Evolutionary conservation across 805 yeast species (phyloP).

Genomic region (Yamadazyma sp.): DNA sequence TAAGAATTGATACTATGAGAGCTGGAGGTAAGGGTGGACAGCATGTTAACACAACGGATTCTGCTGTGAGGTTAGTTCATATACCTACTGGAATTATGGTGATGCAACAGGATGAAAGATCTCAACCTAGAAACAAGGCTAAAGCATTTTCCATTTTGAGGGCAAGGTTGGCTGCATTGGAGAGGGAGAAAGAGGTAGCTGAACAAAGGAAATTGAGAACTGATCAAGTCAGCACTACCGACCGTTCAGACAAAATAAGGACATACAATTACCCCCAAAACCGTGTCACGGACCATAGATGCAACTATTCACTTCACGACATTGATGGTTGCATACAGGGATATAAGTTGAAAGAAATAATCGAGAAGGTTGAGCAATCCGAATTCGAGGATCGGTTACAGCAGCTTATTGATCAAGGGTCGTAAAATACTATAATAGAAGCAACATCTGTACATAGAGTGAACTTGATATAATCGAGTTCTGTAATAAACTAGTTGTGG

Average conservation of each 20-base stretch:
- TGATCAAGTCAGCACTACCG: slow-evolving; percentile 85
- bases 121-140: slow-evolving; percentile 92
- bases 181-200: slow-evolving; percentile 60
- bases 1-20: slow-evolving; percentile 94
- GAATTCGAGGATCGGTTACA: slow-evolving; percentile 39
- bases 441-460: neutral
- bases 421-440: neutral
- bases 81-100: slow-evolving; percentile 88
- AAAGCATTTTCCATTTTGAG: slow-evolving; percentile 82
- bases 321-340: slow-evolving; percentile 48
- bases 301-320: slow-evolving; percentile 78
- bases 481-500: too few relatives aligned
- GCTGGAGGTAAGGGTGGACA: slow-evolving; percentile 98
- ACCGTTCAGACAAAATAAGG: slow-evolving; percentile 87
- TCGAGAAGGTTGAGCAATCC: slow-evolving; percentile 35
- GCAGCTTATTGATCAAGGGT: slow-evolving; percentile 3
- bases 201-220: slow-evolving; percentile 67
- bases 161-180: slow-evolving; percentile 81
- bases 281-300: slow-evolving; percentile 90
- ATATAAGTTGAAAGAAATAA: slow-evolving; percentile 31
- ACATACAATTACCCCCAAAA: slow-evolving; percentile 94
- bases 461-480: too few relatives aligned
- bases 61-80: slow-evolving; percentile 92
- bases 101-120: slow-evolving; percentile 89
- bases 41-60: slow-evolving; percentile 95